Evolutionary conservation across 495 filamentous ascomycete species (phyloP), one percentile per base, ranked within the genome.

Genomic region (Friedmanniomyces simplex): DNA sequence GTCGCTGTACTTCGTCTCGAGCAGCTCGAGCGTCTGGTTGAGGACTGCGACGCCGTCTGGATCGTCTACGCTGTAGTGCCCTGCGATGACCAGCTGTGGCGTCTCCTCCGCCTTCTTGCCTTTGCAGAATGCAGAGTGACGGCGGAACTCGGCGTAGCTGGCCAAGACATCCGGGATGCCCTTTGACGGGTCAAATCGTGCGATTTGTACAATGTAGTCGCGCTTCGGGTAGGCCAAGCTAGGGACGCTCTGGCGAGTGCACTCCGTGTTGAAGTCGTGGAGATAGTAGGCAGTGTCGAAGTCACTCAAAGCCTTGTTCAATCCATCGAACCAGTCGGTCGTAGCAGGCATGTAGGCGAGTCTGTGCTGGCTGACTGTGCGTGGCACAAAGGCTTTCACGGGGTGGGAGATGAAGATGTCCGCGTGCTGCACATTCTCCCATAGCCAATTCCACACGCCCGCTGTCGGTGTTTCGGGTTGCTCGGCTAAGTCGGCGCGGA

Each of bases 401-500:
- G 89, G 89, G 57, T 95, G 89, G 65, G 83, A 86, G 66, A 95
- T 86, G 68, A 91, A 95, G 58, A 89, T 73, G 70, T 95, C 88
- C 1, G 83, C 80, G 1, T 73, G 70, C 57, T 85, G 77, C 58
- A 90, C 87, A 51, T 78, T 76, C 18, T 79, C 70, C 86, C 87
- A 94, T 1, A 95, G 68, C 72, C 81, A 89, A 7, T 78, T 69
- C 89, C 89, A 95, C 18, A 84, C 80, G 55, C 90, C 81, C 0
- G 77, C 78, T 63, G 91, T 87, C 6, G 88, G 82, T 0, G 79
- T 79, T 2, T 80, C 85, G 2, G 77, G 63, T 49, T 77, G 67
- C 24, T 76, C 74, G 4, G 84, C 76, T 18, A 94, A 76, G 64
- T 94, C 89, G 63, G 80, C 83, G 25, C 89, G 79, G 32, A 95